Percentiles rank a stretch among this genome's conserved stretches.
phyloP scores from a whole-genome alignment of 2,329 filamentous ascomycete genomes.

The Aspergillus glaucus region DNA sequence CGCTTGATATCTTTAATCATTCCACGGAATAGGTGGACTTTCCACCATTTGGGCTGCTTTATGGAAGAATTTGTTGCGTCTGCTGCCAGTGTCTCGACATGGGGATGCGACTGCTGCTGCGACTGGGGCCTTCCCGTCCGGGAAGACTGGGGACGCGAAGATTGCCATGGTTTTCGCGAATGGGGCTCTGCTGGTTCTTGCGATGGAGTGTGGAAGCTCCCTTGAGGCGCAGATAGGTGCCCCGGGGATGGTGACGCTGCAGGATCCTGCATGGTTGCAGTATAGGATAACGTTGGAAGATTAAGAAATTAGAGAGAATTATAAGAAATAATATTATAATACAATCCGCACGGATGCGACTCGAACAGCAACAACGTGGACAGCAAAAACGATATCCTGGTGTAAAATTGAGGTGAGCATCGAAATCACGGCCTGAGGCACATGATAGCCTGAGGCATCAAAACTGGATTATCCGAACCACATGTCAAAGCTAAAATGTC shows the following conservation, averaged over 20 bases:
- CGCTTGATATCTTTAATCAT: slow-evolving; percentile 74
- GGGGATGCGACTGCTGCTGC: slow-evolving; percentile 2
- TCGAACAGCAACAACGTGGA: no score
- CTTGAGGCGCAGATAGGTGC: slow-evolving; percentile 18
- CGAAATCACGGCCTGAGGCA: background rate
- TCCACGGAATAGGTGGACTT: slow-evolving; percentile 65
- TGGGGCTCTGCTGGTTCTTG: slow-evolving; percentile 11
- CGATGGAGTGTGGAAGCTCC: slow-evolving; percentile 19
- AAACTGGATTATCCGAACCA: no score
- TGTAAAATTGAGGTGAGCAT: no score
- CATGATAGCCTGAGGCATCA: background rate
- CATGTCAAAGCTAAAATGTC: no score
- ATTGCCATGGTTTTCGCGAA: slow-evolving; percentile 21
- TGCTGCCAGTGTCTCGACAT: slow-evolving; percentile 6
- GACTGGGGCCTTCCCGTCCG: slow-evolving; percentile 11
- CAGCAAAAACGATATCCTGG: no score
- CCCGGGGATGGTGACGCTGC: slow-evolving; percentile 9
- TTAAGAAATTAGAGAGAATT: no score
- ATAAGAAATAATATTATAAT: no score
- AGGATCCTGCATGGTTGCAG: slow-evolving; percentile 6
- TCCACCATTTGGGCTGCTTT: slow-evolving; percentile 59
- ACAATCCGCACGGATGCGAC: no score
- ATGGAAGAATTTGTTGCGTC: slow-evolving; percentile 4
- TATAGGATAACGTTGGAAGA: background rate
- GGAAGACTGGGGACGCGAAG: slow-evolving; percentile 14